Evolutionary conservation across 169 alveolate genomes (phyloP).

Genomic region (Plasmodium chabaudi): DNA sequence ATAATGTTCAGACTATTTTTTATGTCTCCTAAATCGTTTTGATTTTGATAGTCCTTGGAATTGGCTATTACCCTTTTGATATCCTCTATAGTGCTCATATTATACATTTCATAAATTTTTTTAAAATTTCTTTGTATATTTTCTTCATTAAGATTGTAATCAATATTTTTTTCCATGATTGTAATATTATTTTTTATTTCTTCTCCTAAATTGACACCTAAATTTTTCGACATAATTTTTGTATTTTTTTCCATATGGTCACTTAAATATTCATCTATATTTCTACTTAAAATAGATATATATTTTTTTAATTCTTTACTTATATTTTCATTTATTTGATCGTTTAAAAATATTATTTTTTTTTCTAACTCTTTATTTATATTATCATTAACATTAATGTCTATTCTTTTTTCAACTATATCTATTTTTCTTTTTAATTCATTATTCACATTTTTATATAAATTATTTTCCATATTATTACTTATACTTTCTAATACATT

Average conservation of each 20-base stretch:
- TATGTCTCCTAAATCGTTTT: too few species aligned
- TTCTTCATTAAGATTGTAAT: background rate
- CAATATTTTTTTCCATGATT: constrained; percentile 16
- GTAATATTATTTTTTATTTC: constrained; percentile 16
- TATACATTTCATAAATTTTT: background rate
- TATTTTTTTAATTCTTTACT: constrained; percentile 37
- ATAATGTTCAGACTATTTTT: too few species aligned
- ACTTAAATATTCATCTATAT: constrained; percentile 39
- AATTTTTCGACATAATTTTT: background rate
- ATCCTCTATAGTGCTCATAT: background rate
- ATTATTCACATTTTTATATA: constrained; percentile 32
- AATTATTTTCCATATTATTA: constrained; percentile 21
- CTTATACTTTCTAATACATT: background rate
- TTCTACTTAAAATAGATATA: constrained; percentile 29
- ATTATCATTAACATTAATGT: constrained; percentile 7
- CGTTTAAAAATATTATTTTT: constrained; percentile 14
- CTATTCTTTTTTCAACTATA: constrained; percentile 14
- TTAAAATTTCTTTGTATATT: background rate
- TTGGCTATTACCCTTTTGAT: background rate
- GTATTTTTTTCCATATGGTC: constrained; percentile 30
- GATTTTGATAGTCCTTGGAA: background rate
- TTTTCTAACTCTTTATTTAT: constrained; percentile 26
- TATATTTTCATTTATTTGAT: constrained; percentile 35
- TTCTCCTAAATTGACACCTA: background rate
- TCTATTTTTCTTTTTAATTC: constrained; percentile 42